Evolutionary conservation across 331 rosid genomes (phyloP), one percentile per base, ranked within the genome.

Genomic region (Stylosanthes scabra): DNA sequence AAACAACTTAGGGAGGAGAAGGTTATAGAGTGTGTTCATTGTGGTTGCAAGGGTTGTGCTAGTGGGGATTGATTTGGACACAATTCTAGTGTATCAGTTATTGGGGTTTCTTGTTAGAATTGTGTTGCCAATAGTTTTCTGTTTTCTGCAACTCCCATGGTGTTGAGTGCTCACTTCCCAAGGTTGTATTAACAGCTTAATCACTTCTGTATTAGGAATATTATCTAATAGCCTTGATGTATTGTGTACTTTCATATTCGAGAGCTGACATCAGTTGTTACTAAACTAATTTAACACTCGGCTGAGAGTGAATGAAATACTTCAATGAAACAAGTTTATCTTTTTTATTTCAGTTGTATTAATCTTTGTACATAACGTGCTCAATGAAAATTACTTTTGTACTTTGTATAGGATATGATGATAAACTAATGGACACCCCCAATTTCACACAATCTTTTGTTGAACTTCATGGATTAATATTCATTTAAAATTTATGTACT

Each of bases 21-120:
- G 78, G 92, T 90, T 27, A 84, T 90, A 4, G 98, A 88, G 77
- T 93, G 97, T 37, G 98, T 93, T 69, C 96, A 93, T 39, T 93
- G 98, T 16, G 96, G 98, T 57, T 93, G 97, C 65, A 67, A 68
- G 87, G 98, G 98, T 14, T 93, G 98, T 65, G 98, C 98, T 20
- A 93, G 97, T 12, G 97, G 97, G 41, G 98, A 88, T 45, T 93
- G 84, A 90, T 59, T 54, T 74, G 50, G 51, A 31, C 54, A 46
- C 25, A 44, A 25, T 47, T 71, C 44, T 71, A 42, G 58, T 55
- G 58, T 55, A 34, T 71, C 39, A n/a, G 39, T 44, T 41, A 64
- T 60, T 7, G 25, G 68, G 81, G 40, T 63, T 2, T 34, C 39
- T 78, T 78, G 49, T 50, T 49, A 40, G 52, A 27, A 61, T 51